Evolutionary conservation across 2,329 filamentous ascomycete genomes (phyloP), one percentile per base, ranked within the genome.

Genomic region (Fusarium pininemorale): DNA sequence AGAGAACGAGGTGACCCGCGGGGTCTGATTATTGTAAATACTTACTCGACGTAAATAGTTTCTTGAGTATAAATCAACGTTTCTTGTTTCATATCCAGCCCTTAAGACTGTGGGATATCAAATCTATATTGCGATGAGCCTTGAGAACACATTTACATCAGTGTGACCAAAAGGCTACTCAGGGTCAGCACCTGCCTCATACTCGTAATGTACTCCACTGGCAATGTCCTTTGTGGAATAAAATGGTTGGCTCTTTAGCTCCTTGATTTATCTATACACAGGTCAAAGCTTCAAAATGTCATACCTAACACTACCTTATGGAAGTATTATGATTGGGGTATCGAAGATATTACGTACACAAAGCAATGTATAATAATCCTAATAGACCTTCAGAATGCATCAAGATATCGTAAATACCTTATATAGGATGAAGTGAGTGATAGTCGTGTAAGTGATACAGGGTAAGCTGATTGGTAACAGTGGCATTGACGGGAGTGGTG

Each of bases 371-470:
- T n/a, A n/a, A n/a, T n/a, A n/a, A n/a, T n/a, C n/a, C n/a, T n/a
- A n/a, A n/a, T n/a, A n/a, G n/a, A n/a, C n/a, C n/a, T n/a, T n/a
- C n/a, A n/a, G n/a, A n/a, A n/a, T n/a, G n/a, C n/a, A n/a, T n/a
- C n/a, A n/a, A n/a, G n/a, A n/a, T n/a, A n/a, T n/a, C n/a, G n/a
- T n/a, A n/a, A n/a, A n/a, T n/a, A n/a, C n/a, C n/a, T n/a, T n/a
- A n/a, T n/a, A n/a, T n/a, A n/a, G n/a, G n/a, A n/a, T n/a, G 32
- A 39, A 54, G 4, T 42, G 24, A 26, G 20, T n/a, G 44, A 14
- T 26, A 20, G 22, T 42, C 41, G 41, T 74, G 60, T 73, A 75
- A 75, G 69, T 75, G 50, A 24, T 73, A 38, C 45, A 75, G 72
- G 72, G 72, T 75, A 75, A 18, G 22, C 15, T 42, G 15, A 12